Evolutionary conservation across 306 rosid genomes (phyloP).

Genomic region (Datisca glomerata): DNA sequence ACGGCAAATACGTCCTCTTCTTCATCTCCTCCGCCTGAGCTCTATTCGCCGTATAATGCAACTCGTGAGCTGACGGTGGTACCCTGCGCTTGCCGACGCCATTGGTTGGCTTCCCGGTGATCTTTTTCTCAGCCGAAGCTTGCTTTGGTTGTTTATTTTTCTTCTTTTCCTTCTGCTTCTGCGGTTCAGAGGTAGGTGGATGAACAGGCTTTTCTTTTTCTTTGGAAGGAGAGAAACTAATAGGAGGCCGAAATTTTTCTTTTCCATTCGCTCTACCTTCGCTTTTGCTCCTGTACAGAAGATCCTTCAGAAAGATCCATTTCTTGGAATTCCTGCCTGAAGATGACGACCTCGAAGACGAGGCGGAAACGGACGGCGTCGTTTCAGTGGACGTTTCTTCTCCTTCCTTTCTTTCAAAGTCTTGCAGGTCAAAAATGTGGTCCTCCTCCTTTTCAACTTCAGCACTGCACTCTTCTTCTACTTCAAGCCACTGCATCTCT

Average conservation of each 20-base stretch:
- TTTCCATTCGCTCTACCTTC: slow-evolving; percentile 20
- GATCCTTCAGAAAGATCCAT: slow-evolving; percentile 22
- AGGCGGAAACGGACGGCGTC: slow-evolving; percentile 13
- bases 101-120: slow-evolving; percentile 37
- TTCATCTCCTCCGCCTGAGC: slow-evolving; percentile 89
- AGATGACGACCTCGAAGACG: slow-evolving; percentile 22
- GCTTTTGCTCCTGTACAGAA: slow-evolving; percentile 19
- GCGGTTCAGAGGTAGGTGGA: background rate
- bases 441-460: background rate
- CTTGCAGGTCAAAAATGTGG: background rate
- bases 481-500: slow-evolving; percentile 32
- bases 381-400: background rate
- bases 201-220: slow-evolving; percentile 10
- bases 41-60: slow-evolving; percentile 70
- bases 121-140: slow-evolving; percentile 12
- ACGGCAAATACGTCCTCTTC: slow-evolving; percentile 84
- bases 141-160: background rate
- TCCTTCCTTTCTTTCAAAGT: slow-evolving; percentile 1
- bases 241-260: slow-evolving; percentile 11
- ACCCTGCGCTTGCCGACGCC: slow-evolving; percentile 69
- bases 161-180: slow-evolving; percentile 8
- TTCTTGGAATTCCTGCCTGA: slow-evolving; percentile 21
- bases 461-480: slow-evolving; percentile 10
- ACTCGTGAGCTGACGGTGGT: slow-evolving; percentile 72
- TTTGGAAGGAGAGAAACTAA: slow-evolving; percentile 10